Conservation (phyloP, 2,329 filamentous ascomycete genomes). For the Botryotinia convoluta region DNA sequence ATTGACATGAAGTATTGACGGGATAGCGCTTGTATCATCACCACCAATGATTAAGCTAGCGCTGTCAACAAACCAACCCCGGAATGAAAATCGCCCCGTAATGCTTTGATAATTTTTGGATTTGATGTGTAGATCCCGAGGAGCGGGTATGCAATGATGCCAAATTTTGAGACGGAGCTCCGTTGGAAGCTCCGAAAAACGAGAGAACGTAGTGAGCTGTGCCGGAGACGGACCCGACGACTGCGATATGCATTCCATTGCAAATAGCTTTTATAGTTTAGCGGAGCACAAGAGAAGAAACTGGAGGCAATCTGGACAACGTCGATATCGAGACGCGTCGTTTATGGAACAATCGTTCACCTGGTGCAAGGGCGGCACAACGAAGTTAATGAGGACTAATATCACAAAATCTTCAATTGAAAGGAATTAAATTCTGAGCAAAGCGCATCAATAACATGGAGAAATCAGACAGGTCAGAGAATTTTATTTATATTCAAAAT, state of each 20-base stretch:
- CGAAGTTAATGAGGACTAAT: no score
- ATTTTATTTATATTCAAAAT: background rate
- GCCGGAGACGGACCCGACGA: background rate
- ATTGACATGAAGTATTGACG: conserved; percentile 26
- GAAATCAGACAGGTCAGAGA: background rate
- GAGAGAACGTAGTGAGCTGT: conserved; percentile 21
- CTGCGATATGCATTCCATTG: background rate
- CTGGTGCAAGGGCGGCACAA: background rate
- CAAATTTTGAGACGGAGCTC: conserved; percentile 34
- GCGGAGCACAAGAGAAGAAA: background rate
- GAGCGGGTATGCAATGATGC: background rate
- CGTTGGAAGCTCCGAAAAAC: conserved; percentile 27
- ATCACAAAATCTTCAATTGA: no score
- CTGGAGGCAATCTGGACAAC: no score
- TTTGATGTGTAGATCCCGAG: background rate
- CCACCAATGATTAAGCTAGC: background rate
- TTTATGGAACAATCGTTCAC: background rate
- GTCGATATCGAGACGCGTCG: background rate
- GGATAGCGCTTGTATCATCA: conserved; percentile 22
- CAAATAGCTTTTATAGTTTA: background rate
- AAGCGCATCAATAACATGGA: background rate
- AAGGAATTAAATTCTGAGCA: background rate
- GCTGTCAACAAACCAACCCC: background rate
- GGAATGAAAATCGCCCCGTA: background rate
- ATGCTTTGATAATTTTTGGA: background rate